Conservation (phyloP, 352 stramenopile species). For the Chrysophaeum taylorii region DNA sequence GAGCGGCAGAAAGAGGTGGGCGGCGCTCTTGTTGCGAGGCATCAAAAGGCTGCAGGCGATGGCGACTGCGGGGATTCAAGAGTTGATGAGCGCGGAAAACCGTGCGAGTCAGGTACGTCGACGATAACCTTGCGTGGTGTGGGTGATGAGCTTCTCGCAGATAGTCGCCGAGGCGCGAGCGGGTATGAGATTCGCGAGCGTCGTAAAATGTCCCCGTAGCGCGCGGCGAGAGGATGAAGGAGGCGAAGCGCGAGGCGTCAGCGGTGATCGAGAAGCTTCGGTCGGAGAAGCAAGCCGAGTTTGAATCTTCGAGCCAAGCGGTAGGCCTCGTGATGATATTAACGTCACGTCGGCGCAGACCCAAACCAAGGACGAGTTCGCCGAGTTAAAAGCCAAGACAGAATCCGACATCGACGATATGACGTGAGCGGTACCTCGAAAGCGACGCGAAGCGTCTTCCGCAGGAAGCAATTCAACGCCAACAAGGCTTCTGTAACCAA, state of each 20-base stretch:
- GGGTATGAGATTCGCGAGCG: background rate
- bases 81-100: background rate
- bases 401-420: background rate
- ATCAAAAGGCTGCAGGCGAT: no score
- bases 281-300: background rate
- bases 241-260: background rate
- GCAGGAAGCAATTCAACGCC: background rate
- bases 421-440: no score
- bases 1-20: background rate
- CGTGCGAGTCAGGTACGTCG: no score
- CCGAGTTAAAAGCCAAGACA: background rate
- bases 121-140: no score
- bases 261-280: background rate
- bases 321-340: background rate
- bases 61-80: background rate
- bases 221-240: constrained; percentile 3
- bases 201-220: background rate
- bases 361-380: background rate
- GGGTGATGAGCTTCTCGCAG: background rate
- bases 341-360: background rate
- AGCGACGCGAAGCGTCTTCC: no score
- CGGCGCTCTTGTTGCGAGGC: no score
- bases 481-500: background rate
- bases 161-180: background rate
- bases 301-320: background rate